Base-by-base conservation (phyloP, 306 rosid genomes). In the Lotus japonicus region DNA sequence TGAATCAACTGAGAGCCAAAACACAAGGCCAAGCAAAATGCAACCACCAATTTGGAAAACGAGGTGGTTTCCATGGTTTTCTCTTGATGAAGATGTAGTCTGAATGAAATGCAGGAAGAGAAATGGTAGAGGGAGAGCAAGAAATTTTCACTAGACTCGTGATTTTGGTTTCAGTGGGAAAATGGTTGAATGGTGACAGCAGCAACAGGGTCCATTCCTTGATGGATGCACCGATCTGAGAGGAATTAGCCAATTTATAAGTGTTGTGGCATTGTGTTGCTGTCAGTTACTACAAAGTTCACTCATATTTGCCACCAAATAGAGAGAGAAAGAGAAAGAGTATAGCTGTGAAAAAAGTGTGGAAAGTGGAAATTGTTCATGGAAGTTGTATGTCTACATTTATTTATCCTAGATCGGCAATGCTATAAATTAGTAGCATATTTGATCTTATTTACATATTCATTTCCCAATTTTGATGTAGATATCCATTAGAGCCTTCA, bases 21-120 rank as follows among this genome's bases (percentile, higher is more conserved):
- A 61, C 36, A 16, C 53, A 76, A 76, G 12, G 44, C 66, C 41
- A 84, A 73, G 36, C 84, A 80, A 64, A 83, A 58, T 15, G 83
- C 76, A 59, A 89, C 67, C 28, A 83, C 9, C 19, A 66, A 16
- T 79, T 80, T 89, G 66, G 82, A 63, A 83, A 83, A 71, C 36
- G 72, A 79, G 73, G 35, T 83, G 15, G 62, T 62, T 81, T 73
- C 84, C 98, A 89, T 85, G 19, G n/a, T n/a, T n/a, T n/a, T n/a
- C n/a, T n/a, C n/a, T n/a, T n/a, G n/a, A n/a, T n/a, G n/a, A n/a
- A n/a, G n/a, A n/a, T n/a, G n/a, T n/a, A n/a, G n/a, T 42, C 69
- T 55, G 55, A 68, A 46, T 7, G 11, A 58, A 60, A 35, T 73
- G 66, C 51, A 36, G 35, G 45, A 8, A 66, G 16, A 26, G 26